Conservation (phyloP, 805 yeast genomes). For the Hanseniaspora pseudoguilliermondii region DNA sequence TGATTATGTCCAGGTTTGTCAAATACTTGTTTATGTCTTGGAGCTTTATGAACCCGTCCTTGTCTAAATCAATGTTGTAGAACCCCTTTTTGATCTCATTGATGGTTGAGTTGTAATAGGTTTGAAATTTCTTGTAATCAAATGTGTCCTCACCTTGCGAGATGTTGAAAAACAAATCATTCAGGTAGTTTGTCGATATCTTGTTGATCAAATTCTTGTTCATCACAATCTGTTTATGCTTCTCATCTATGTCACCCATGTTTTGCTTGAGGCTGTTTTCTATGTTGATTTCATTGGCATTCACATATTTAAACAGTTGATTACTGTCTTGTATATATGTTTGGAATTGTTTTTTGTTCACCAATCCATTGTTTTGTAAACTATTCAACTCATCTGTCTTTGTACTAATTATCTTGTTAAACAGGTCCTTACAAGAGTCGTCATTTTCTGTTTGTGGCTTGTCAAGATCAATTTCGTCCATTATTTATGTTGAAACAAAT, state of each 20-base stretch:
- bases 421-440: neutral
- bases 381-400: neutral
- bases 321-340: constrained; percentile 7
- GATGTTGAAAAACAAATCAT: constrained; percentile 39
- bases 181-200: constrained; percentile 4
- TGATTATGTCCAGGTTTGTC: constrained; percentile 33
- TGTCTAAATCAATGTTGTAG: constrained; percentile 50
- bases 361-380: neutral
- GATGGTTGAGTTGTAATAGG: constrained; percentile 56
- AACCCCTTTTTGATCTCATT: constrained; percentile 59
- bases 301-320: constrained; percentile 3
- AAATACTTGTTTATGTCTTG: constrained; percentile 59
- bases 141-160: constrained; percentile 43
- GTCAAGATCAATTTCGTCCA: neutral
- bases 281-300: neutral
- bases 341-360: neutral
- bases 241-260: neutral
- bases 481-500: neutral
- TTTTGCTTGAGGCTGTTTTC: neutral
- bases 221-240: constrained; percentile 6
- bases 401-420: neutral
- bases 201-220: constrained; percentile 5
- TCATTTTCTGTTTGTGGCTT: neutral
- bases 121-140: constrained; percentile 54
- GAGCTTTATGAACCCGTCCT: constrained; percentile 57